Evolutionary conservation across 164 flowering plant species (phyloP).

Genomic region (Stephania cephalantha): DNA sequence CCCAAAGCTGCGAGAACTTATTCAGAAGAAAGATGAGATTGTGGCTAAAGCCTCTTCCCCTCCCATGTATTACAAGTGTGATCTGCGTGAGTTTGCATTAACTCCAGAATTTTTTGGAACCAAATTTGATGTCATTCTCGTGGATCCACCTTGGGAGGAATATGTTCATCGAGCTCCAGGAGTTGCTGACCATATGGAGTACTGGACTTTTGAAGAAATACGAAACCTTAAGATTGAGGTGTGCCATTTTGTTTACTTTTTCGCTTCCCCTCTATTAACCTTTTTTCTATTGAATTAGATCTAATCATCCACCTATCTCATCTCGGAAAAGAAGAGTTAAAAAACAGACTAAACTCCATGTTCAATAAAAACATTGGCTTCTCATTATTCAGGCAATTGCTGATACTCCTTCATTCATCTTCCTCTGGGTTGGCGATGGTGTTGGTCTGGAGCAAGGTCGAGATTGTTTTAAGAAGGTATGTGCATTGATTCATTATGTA

Average conservation of each 20-base stretch:
- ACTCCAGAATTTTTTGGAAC: conserved; percentile 87
- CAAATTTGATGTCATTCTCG: conserved; percentile 96
- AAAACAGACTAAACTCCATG: too few relatives aligned
- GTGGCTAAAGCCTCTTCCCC: conserved; percentile 76
- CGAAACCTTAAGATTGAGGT: conserved; percentile 96
- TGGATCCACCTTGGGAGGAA: conserved; percentile 99
- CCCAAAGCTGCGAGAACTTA: conserved; percentile 95
- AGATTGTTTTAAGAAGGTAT: conserved; percentile 91
- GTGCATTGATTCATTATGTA: background rate
- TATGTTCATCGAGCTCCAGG: conserved; percentile 99
- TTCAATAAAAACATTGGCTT: background rate
- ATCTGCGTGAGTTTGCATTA: conserved; percentile 65
- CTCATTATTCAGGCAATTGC: conserved; percentile 69
- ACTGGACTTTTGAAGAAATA: conserved; percentile 97
- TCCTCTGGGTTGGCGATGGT: conserved; percentile 99
- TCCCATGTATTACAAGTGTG: conserved; percentile 91
- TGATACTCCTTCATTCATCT: conserved; percentile 94
- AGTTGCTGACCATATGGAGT: conserved; percentile 87
- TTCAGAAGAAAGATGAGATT: conserved; percentile 97
- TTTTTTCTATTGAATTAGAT: too few relatives aligned
- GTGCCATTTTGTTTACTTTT: background rate
- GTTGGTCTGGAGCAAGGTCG: conserved; percentile 98
- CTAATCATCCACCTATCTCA: too few relatives aligned
- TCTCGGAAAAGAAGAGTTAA: too few relatives aligned
- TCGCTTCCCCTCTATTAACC: background rate